A percentile compares a stretch with the other conserved stretches of the same genome.
Evolutionary conservation across 1,139 yeast species (phyloP).

Genomic region (Pichia sp.): DNA sequence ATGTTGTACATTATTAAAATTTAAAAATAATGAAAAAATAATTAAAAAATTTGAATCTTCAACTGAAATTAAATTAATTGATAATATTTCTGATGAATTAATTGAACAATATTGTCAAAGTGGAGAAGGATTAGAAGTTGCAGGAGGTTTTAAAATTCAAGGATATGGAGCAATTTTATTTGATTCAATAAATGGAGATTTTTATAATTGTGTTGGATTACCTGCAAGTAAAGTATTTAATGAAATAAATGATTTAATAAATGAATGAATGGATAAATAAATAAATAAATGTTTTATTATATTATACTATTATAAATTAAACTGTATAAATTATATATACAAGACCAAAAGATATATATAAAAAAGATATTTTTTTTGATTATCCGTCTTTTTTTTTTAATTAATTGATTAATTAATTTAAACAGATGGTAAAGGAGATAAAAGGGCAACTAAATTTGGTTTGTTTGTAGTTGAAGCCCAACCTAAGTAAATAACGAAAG

Average conservation of each 20-base stretch:
- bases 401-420: constrained; percentile 9
- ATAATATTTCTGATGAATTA: constrained; percentile 43
- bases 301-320: too few relatives aligned
- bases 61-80: constrained; percentile 44
- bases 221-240: constrained; percentile 59
- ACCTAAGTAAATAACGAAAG: constrained; percentile 87
- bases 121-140: constrained; percentile 75
- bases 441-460: constrained; percentile 65
- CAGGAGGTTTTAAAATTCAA: constrained; percentile 92
- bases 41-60: constrained; percentile 32
- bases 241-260: constrained; percentile 15
- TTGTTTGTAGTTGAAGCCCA: constrained; percentile 83
- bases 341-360: constrained; percentile 5
- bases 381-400: too few relatives aligned
- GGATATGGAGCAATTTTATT: constrained; percentile 64
- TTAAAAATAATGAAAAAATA: neutral
- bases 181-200: constrained; percentile 66
- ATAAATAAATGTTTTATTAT: neutral
- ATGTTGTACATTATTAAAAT: constrained; percentile 16
- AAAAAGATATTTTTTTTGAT: too few relatives aligned
- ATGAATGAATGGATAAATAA: neutral
- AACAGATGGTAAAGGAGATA: constrained; percentile 30
- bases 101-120: constrained; percentile 56
- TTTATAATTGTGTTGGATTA: constrained; percentile 82
- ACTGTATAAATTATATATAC: neutral